phyloP scores from a whole-genome alignment of 2,329 filamentous ascomycete genomes.

The Talaromyces sp. region DNA sequence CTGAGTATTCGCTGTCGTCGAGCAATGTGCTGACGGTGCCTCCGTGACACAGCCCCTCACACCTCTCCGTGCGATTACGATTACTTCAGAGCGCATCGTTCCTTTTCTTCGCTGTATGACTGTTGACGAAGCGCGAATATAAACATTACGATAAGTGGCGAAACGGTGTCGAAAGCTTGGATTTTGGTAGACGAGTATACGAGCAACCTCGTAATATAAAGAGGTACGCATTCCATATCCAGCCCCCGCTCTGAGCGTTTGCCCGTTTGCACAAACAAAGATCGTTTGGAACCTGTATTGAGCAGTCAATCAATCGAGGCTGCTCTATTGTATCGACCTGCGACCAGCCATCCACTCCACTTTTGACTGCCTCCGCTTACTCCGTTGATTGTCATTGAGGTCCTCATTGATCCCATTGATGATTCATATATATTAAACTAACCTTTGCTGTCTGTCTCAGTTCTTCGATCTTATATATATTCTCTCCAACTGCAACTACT shows the following conservation, averaged over 20 bases:
- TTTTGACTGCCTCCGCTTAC: neutral
- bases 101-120: slow-evolving; percentile 1
- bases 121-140: neutral
- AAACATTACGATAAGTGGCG: neutral
- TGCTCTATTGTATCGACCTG: neutral
- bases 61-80: neutral
- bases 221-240: neutral
- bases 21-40: slow-evolving; percentile 1
- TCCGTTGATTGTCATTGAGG: neutral
- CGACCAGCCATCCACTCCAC: slow-evolving; percentile 2
- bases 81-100: slow-evolving; percentile 3
- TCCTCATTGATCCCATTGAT: neutral
- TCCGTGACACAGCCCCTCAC: slow-evolving; percentile 12
- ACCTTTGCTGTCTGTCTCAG: neutral
- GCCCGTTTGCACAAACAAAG: neutral
- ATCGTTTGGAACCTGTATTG: neutral
- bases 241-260: neutral
- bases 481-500: neutral
- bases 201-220: neutral
- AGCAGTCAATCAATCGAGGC: neutral
- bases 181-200: neutral
- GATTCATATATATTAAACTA: slow-evolving; percentile 9
- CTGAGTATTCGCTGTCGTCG: neutral
- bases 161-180: neutral
- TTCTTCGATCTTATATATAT: slow-evolving; percentile 2